Evolutionary conservation across 257 asterid species (phyloP).

Genomic region (Lycium ferocissimum): DNA sequence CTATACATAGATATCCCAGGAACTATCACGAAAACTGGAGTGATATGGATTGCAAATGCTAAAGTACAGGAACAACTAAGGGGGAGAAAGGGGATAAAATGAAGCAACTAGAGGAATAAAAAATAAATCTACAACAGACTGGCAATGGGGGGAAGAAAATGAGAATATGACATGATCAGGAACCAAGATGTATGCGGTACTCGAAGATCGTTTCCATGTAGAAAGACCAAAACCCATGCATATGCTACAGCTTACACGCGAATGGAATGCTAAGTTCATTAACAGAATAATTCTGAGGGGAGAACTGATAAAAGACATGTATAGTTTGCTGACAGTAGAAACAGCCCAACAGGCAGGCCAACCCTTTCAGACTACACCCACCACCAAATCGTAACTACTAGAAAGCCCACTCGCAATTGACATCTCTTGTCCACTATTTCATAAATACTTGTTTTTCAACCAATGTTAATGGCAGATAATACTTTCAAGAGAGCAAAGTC

Average conservation of each 20-base stretch:
- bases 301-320: neutral
- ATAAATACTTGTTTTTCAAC: neutral
- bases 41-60: slow-evolving; percentile 19
- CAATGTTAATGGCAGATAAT: neutral
- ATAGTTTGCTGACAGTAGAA: neutral
- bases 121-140: slow-evolving; percentile 3
- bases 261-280: neutral
- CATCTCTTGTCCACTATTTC: neutral
- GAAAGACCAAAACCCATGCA: neutral
- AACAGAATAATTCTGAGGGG: neutral
- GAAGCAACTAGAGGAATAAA: neutral
- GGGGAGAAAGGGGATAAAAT: neutral
- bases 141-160: neutral
- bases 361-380: neutral
- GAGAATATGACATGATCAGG: neutral
- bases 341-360: neutral
- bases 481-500: neutral
- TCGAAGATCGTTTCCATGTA: slow-evolving; percentile 1
- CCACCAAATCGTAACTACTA: neutral
- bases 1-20: slow-evolving; percentile 49
- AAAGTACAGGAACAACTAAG: neutral
- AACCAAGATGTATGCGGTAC: neutral
- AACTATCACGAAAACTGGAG: slow-evolving; percentile 34
- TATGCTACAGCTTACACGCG: neutral
- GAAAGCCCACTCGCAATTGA: neutral